phyloP scores from a whole-genome alignment of 495 filamentous ascomycete genomes.

The Cenococcum geophilum region DNA sequence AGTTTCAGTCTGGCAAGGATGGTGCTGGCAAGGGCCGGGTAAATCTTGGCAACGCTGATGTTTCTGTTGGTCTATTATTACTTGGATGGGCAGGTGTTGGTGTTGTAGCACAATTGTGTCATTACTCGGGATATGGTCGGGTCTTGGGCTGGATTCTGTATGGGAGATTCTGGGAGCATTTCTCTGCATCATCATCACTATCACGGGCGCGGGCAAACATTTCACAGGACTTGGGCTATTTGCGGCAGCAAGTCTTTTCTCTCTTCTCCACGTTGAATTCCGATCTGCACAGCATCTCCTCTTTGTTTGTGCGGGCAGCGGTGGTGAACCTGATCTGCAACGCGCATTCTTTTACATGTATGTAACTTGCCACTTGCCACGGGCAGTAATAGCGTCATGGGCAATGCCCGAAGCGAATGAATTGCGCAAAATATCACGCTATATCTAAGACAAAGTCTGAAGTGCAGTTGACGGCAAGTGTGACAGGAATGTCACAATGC shows the following conservation, averaged over 20 bases:
- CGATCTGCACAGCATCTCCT: not conserved
- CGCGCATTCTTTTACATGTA: not conserved
- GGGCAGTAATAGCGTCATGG: not conserved
- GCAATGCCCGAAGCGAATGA: not conserved
- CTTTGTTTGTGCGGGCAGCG: not conserved
- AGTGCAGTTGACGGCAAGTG: not conserved
- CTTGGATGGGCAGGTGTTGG: not conserved
- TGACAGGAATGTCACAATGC: not conserved
- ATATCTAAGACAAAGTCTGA: constrained; percentile 2
- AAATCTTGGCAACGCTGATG: not conserved
- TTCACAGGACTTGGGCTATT: too few species aligned
- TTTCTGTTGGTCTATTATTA: not conserved
- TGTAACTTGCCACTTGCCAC: constrained; percentile 3
- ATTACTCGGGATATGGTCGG: not conserved
- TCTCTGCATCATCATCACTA: not conserved
- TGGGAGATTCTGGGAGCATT: not conserved
- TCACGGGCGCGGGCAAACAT: too few species aligned
- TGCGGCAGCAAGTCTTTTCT: too few species aligned
- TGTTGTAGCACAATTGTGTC: constrained; percentile 5
- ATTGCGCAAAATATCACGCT: not conserved
- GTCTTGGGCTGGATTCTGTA: not conserved
- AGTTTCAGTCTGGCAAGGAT: not conserved
- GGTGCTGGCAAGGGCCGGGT: not conserved
- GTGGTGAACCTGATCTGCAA: constrained; percentile 1
- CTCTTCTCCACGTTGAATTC: constrained; percentile 3